Evolutionary conservation across 371 early-diverging fungal species (phyloP).

Genomic region (Amoeboaphelidium protococcarum): DNA sequence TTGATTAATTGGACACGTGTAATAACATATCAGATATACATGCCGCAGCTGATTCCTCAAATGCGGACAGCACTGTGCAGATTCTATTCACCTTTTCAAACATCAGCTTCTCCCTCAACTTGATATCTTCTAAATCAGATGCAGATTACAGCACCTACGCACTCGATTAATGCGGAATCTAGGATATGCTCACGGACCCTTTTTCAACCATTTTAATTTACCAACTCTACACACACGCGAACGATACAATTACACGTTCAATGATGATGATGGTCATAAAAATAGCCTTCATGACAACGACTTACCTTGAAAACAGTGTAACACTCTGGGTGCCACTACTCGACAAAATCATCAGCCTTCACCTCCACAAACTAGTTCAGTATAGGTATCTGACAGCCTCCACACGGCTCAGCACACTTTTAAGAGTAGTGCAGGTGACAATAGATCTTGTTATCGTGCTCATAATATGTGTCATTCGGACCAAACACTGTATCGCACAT

Average conservation of each 20-base stretch:
- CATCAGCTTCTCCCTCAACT: slow-evolving; percentile 24
- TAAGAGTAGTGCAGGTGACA: slow-evolving; percentile 75
- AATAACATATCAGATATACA: slow-evolving; percentile 88
- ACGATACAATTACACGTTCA: too few species aligned
- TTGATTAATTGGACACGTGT: slow-evolving; percentile 56
- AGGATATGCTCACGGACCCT: too few species aligned
- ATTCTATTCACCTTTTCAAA: slow-evolving; percentile 74
- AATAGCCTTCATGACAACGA: background rate
- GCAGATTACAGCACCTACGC: background rate
- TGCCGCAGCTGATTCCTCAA: slow-evolving; percentile 87
- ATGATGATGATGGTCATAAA: background rate
- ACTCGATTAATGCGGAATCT: too few species aligned
- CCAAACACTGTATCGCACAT: slow-evolving; percentile 74
- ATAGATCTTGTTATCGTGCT: slow-evolving; percentile 52
- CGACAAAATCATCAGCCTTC: slow-evolving; percentile 21
- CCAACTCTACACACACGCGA: too few species aligned
- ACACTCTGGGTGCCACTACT: slow-evolving; percentile 91
- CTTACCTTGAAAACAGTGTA: slow-evolving; percentile 84
- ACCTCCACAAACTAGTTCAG: slow-evolving; percentile 79
- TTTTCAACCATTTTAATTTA: too few species aligned
- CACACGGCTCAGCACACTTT: slow-evolving; percentile 54
- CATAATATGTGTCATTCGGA: slow-evolving; percentile 78
- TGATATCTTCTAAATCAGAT: slow-evolving; percentile 24
- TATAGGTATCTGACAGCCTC: slow-evolving; percentile 74
- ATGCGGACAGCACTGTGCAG: slow-evolving; percentile 69